These are phyloP conservation scores for Speleostelium caveatum DNA, from an alignment of 78 protist genomes.

Conservation along the genomic window DNA sequence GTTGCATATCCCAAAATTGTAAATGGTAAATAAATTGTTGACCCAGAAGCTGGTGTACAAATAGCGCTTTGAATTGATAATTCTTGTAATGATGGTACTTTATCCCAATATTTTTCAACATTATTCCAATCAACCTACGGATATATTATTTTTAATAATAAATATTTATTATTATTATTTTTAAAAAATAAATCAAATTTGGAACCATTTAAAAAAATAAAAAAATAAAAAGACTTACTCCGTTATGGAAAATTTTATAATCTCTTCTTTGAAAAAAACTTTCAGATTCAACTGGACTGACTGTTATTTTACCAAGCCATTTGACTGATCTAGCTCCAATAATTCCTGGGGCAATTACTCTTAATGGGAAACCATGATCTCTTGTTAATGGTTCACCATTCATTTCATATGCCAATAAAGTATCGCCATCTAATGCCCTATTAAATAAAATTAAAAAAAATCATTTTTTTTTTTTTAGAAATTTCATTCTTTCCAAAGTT, in stretches of 20 bases:
- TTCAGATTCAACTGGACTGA: constrained; percentile 61
- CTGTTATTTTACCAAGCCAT: constrained; percentile 86
- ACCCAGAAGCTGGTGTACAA: constrained; percentile 45
- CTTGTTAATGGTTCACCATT: constrained; percentile 88
- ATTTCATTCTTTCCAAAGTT: background rate
- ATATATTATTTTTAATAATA: too few relatives aligned
- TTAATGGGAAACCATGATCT: constrained; percentile 94
- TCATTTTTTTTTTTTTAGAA: background rate
- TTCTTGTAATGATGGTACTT: constrained; percentile 84
- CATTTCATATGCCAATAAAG: constrained; percentile 94
- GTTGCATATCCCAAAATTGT: constrained; percentile 85
- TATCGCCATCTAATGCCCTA: constrained; percentile 86
- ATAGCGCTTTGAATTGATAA: constrained; percentile 88
- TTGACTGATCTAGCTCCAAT: constrained; percentile 94
- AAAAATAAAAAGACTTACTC: too few relatives aligned
- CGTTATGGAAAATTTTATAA: constrained; percentile 85
- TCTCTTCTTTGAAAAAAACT: constrained; percentile 90
- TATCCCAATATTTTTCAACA: constrained; percentile 45
- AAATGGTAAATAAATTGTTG: constrained; percentile 51
- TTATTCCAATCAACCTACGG: constrained; percentile 66
- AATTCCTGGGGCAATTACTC: constrained; percentile 95
- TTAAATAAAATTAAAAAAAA: background rate
- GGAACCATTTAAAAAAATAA: too few relatives aligned
- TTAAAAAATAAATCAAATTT: too few relatives aligned
- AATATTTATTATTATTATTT: too few relatives aligned